Evolutionary conservation across 129 eudicot genomes (phyloP).

Genomic region (sunflower (Helianthus annuus)): DNA sequence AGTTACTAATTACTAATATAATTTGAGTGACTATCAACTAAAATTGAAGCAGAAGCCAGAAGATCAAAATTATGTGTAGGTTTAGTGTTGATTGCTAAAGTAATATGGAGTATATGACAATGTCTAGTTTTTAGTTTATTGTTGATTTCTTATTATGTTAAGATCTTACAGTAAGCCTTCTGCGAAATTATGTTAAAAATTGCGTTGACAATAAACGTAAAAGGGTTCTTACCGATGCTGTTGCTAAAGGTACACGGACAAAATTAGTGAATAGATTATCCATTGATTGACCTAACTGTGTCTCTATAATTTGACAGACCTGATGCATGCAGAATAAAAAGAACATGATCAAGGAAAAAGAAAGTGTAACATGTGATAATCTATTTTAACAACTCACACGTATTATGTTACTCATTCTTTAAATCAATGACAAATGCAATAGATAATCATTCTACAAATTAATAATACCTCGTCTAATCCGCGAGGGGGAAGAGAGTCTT

Average conservation of each 20-base stretch:
- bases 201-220: background rate
- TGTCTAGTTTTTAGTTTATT: background rate
- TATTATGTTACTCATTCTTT: background rate
- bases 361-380: background rate
- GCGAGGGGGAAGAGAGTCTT: slow-evolving; percentile 99
- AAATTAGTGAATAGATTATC: slow-evolving; percentile 53
- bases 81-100: background rate
- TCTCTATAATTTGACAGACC: slow-evolving; percentile 58
- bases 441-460: background rate
- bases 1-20: background rate
- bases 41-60: background rate
- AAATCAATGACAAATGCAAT: background rate
- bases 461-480: slow-evolving; percentile 66
- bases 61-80: background rate
- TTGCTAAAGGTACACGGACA: slow-evolving; percentile 62
- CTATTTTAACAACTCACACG: background rate
- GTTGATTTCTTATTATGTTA: slow-evolving; percentile 4
- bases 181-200: slow-evolving; percentile 6
- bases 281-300: slow-evolving; percentile 63
- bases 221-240: slow-evolving; percentile 75
- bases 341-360: background rate
- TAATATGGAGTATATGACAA: background rate
- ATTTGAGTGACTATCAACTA: background rate
- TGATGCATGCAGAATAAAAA: slow-evolving; percentile 20
- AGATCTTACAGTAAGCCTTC: too few relatives aligned